These are phyloP conservation scores for Chalaropsis ovoidea DNA, from an alignment of 2,329 filamentous ascomycete species.

Conservation along the genomic window DNA sequence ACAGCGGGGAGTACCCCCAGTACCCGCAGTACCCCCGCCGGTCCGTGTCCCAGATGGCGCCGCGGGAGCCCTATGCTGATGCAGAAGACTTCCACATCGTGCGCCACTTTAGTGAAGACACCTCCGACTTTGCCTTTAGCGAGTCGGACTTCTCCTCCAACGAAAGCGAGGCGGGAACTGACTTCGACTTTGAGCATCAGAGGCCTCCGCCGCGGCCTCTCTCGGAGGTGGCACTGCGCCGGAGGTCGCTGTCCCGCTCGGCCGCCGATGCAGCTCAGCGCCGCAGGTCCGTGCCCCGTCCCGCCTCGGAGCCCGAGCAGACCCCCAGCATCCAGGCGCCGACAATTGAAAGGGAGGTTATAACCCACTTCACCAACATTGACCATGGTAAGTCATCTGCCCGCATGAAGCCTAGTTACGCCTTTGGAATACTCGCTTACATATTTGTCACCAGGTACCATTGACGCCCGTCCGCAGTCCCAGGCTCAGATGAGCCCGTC, in stretches of 20 bases:
- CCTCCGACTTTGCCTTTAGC: neutral
- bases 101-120: neutral
- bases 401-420: neutral
- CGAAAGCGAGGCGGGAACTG: neutral
- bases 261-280: neutral
- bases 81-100: neutral
- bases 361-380: constrained; percentile 78
- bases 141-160: constrained; percentile 8
- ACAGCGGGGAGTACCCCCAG: neutral
- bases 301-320: constrained; percentile 37
- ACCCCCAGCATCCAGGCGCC: constrained; percentile 61
- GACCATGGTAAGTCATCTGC: constrained; percentile 59
- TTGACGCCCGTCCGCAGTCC: constrained; percentile 35
- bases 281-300: constrained; percentile 4
- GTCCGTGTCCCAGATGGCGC: neutral
- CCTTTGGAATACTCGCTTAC: constrained; percentile 4
- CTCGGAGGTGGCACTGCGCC: constrained; percentile 31
- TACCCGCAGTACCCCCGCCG: constrained; percentile 1
- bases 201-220: neutral
- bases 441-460: constrained; percentile 19
- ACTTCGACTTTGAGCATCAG: neutral
- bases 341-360: constrained; percentile 76
- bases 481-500: constrained; percentile 30
- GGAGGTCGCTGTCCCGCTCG: constrained; percentile 2
- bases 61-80: neutral